Evolutionary conservation across 805 yeast species (phyloP).

Genomic region (Barnettozyma sucrosica): DNA sequence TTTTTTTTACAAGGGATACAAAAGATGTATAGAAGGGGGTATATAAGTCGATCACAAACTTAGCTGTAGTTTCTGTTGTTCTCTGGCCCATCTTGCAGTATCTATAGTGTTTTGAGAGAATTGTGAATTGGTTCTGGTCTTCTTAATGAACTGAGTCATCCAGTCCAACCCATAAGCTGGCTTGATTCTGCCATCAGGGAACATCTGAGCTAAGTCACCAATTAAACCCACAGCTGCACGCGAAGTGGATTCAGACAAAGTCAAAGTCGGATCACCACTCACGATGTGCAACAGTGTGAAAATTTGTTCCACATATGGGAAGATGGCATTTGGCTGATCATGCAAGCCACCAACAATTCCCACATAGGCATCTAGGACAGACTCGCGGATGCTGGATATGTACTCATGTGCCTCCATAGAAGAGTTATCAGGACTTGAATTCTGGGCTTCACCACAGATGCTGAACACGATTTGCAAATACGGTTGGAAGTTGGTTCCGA

Average conservation of each 20-base stretch:
- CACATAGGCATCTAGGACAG: slow-evolving; percentile 93
- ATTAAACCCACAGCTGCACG: slow-evolving; percentile 84
- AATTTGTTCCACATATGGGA: slow-evolving; percentile 61
- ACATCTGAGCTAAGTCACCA: slow-evolving; percentile 91
- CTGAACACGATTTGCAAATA: slow-evolving; percentile 77
- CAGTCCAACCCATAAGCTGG: slow-evolving; percentile 64
- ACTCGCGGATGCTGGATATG: slow-evolving; percentile 63
- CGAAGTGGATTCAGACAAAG: slow-evolving; percentile 61
- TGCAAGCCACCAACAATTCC: slow-evolving; percentile 92
- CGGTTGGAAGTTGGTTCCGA: slow-evolving; percentile 70
- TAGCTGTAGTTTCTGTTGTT: slow-evolving; percentile 38
- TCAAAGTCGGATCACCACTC: slow-evolving; percentile 53
- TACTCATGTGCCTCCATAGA: slow-evolving; percentile 76
- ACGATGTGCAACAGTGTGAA: slow-evolving; percentile 62
- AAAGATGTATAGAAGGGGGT: background rate
- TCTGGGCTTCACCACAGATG: slow-evolving; percentile 64
- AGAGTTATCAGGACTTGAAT: slow-evolving; percentile 56
- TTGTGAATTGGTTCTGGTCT: slow-evolving; percentile 56
- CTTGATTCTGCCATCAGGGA: slow-evolving; percentile 68
- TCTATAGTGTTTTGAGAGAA: slow-evolving; percentile 68
- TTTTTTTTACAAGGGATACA: background rate
- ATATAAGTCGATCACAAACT: background rate
- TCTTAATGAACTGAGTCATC: slow-evolving; percentile 73
- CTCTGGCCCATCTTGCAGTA: slow-evolving; percentile 98
- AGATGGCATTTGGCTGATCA: slow-evolving; percentile 57